phyloP scores from a whole-genome alignment of 2,329 filamentous ascomycete genomes.

The Diaporthe helianthi region DNA sequence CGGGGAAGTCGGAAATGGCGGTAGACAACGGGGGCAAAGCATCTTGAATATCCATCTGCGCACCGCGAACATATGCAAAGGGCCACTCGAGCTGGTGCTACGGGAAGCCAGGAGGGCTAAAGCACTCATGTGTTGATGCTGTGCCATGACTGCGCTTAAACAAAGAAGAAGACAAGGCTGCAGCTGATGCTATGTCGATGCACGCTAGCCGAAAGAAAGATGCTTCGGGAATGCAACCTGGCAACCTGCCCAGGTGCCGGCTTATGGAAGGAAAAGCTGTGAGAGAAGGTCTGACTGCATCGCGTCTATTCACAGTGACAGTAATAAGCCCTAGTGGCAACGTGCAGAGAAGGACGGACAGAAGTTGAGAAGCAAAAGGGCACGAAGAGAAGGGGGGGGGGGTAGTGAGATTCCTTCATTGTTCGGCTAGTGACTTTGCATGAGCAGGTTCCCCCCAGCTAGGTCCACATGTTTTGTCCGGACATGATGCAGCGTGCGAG shows the following conservation, averaged over 20 bases:
- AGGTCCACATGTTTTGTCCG: constrained; percentile 1
- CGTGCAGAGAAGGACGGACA: constrained; percentile 5
- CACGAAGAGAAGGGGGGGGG: neutral
- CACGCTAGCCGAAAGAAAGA: neutral
- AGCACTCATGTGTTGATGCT: neutral
- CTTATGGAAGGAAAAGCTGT: neutral
- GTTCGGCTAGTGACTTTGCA: too few relatives aligned
- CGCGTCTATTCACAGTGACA: neutral
- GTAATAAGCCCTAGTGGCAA: constrained; percentile 23
- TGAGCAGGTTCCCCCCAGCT: too few relatives aligned
- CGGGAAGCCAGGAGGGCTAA: constrained; percentile 1
- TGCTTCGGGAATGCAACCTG: neutral
- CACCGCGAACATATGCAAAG: neutral
- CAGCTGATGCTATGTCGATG: neutral
- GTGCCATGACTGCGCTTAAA: neutral
- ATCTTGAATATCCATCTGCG: neutral
- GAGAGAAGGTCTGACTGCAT: neutral
- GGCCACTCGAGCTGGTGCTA: neutral
- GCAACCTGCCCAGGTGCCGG: too few relatives aligned
- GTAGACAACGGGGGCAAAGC: neutral
- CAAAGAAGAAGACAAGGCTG: neutral
- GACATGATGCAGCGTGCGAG: constrained; percentile 13
- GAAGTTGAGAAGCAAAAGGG: neutral
- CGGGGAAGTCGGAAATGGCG: constrained; percentile 12
- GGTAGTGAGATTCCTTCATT: constrained; percentile 2